A percentile compares a stretch with the other conserved stretches of the same genome.
phyloP scores from a whole-genome alignment of 768 basidiomycete species.

The Fomitopsis serialis region DNA sequence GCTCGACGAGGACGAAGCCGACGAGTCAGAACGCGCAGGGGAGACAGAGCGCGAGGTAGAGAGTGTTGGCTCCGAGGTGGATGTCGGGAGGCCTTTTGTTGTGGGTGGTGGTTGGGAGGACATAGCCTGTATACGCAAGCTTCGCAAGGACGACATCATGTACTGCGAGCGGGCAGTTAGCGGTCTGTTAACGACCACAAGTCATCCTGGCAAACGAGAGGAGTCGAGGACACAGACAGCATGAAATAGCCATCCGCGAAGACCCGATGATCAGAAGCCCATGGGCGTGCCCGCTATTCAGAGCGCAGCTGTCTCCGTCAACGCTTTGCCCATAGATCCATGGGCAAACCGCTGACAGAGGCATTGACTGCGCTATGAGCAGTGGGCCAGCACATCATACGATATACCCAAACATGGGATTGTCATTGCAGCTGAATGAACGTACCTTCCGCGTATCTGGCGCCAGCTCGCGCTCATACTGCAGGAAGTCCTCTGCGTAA shows the following conservation, averaged over 20 bases:
- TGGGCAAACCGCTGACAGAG: constrained; percentile 11
- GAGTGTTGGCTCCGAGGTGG: constrained; percentile 47
- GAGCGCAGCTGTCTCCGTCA: constrained; percentile 29
- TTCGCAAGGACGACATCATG: constrained; percentile 14
- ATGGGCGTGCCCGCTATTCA: constrained; percentile 23
- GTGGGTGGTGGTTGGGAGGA: constrained; percentile 31
- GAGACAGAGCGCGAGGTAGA: constrained; percentile 41
- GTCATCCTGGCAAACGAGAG: neutral
- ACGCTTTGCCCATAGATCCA: constrained; percentile 14
- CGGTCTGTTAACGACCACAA: neutral
- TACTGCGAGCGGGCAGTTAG: constrained; percentile 4
- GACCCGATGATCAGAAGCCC: neutral
- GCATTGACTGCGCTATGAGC: neutral
- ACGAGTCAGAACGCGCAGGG: constrained; percentile 17
- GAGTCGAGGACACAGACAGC: no score
- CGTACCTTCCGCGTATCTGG: constrained; percentile 46
- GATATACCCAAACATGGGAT: no score
- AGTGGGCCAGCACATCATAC: constrained; percentile 13
- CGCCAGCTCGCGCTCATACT: constrained; percentile 64
- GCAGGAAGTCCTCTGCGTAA: constrained; percentile 70
- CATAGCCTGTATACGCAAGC: constrained; percentile 19
- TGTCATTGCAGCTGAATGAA: neutral
- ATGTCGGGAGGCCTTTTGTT: constrained; percentile 11
- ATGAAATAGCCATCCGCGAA: no score
- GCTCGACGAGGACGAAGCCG: constrained; percentile 57